phyloP scores from a whole-genome alignment of 1,284 basidiomycete species.

The Rhodofomes roseus region DNA sequence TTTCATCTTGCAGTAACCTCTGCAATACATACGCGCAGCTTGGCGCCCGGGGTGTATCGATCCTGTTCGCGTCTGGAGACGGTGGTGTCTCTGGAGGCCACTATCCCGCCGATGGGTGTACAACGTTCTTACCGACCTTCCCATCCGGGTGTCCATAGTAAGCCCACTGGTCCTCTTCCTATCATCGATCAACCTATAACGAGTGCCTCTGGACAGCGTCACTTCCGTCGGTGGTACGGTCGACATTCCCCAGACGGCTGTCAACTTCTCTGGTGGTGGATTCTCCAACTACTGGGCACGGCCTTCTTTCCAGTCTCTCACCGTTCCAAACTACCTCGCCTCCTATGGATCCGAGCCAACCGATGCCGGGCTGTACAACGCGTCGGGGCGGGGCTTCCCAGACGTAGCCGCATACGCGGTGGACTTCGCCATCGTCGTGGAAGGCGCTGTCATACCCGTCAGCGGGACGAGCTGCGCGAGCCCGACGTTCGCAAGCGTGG shows the following conservation, averaged over 20 bases:
- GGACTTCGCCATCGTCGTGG: conserved; percentile 52
- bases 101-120: conserved; percentile 36
- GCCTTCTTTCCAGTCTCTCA: neutral
- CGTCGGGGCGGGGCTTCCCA: conserved; percentile 20
- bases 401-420: conserved; percentile 22
- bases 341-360: conserved; percentile 15
- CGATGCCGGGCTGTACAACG: too few relatives aligned
- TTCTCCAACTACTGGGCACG: conserved; percentile 54
- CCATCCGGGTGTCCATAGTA: conserved; percentile 60
- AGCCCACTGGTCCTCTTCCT: conserved; percentile 55
- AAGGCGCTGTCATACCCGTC: conserved; percentile 38
- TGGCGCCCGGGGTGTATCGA: conserved; percentile 52
- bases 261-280: conserved; percentile 58
- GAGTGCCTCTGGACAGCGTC: neutral
- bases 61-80: conserved; percentile 66
- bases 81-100: conserved; percentile 57
- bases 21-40: conserved; percentile 37
- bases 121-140: conserved; percentile 61
- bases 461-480: conserved; percentile 47
- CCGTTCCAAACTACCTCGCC: neutral
- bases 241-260: conserved; percentile 42
- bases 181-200: conserved; percentile 35
- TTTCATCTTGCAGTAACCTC: conserved; percentile 8
- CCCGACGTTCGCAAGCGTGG: conserved; percentile 45
- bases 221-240: neutral